Conservation (phyloP, 2,329 filamentous ascomycete species). For the Aspergillus hiratsukae region DNA sequence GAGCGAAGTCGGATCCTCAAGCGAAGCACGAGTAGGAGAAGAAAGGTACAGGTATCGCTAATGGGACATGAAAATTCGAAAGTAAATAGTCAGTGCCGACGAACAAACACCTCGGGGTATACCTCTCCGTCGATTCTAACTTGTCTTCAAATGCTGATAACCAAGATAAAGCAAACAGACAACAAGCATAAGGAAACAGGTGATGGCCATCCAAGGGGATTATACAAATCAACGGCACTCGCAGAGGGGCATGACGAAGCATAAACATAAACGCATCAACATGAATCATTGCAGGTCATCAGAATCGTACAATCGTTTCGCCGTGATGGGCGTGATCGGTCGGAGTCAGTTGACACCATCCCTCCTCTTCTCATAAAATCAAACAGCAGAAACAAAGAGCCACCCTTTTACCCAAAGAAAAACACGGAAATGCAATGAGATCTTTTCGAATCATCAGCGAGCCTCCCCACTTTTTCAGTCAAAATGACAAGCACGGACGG, state of each 20-base stretch:
- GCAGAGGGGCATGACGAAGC: constrained; percentile 2
- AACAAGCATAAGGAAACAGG: constrained; percentile 13
- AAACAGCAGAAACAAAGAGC: constrained; percentile 15
- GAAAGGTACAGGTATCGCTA: not conserved
- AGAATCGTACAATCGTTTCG: constrained; percentile 25
- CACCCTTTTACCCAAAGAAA: constrained; percentile 9
- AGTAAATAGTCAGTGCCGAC: not conserved
- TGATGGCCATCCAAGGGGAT: constrained; percentile 9
- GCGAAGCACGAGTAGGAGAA: not conserved
- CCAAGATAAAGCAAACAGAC: constrained; percentile 10
- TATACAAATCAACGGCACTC: constrained; percentile 11
- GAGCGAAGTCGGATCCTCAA: not conserved
- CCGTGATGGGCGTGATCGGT: constrained; percentile 23
- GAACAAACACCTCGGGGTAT: constrained; percentile 8
- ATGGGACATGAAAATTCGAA: not conserved
- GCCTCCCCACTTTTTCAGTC: constrained; percentile 13
- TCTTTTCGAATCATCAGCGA: constrained; percentile 8
- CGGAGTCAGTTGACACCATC: constrained; percentile 12
- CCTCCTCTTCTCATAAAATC: constrained; percentile 9
- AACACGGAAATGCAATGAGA: constrained; percentile 7
- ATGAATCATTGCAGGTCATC: constrained; percentile 22
- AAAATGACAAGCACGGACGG: constrained; percentile 3
- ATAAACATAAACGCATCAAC: constrained; percentile 9
- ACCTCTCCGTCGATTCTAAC: constrained; percentile 15
- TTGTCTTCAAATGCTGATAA: constrained; percentile 12